Evolutionary conservation across 2,329 filamentous ascomycete species (phyloP).

Genomic region (Proliferodiscus dingleyae): DNA sequence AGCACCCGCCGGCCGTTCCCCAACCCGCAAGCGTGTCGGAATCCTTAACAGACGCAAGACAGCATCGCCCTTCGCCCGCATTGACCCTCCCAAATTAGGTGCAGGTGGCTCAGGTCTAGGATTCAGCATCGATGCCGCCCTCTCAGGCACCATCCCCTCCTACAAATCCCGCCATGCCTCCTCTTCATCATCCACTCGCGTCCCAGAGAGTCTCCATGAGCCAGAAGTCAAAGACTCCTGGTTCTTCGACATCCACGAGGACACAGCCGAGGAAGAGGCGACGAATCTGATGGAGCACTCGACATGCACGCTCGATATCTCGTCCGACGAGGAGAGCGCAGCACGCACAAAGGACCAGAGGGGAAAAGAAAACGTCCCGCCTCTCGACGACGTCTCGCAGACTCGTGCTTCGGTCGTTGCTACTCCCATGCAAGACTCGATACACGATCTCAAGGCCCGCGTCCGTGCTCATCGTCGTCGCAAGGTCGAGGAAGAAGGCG

Average conservation of each 20-base stretch:
- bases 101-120: slow-evolving; percentile 48
- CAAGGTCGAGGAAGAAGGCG: slow-evolving; percentile 46
- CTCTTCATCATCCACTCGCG: slow-evolving; percentile 28
- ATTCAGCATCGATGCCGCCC: slow-evolving; percentile 80
- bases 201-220: slow-evolving; percentile 32
- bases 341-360: slow-evolving; percentile 52
- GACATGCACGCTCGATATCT: slow-evolving; percentile 81
- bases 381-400: slow-evolving; percentile 59
- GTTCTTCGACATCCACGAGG: slow-evolving; percentile 94
- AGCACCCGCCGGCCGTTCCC: slow-evolving; percentile 76
- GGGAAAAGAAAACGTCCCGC: slow-evolving; percentile 93
- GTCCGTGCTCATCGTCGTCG: slow-evolving; percentile 31
- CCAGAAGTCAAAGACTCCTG: slow-evolving; percentile 59
- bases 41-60: slow-evolving; percentile 65
- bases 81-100: slow-evolving; percentile 64
- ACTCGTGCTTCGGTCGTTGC: slow-evolving; percentile 34
- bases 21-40: slow-evolving; percentile 66
- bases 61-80: slow-evolving; percentile 58
- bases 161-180: slow-evolving; percentile 49
- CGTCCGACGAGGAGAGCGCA: slow-evolving; percentile 72
- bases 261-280: slow-evolving; percentile 84
- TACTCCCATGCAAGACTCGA: slow-evolving; percentile 21
- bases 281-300: slow-evolving; percentile 91
- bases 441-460: slow-evolving; percentile 27
- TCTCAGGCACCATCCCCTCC: slow-evolving; percentile 67